Evolutionary conservation across 441 rosid genomes (phyloP), one percentile per base, ranked within the genome.

Genomic region (Pelargonium cotyledonis): DNA sequence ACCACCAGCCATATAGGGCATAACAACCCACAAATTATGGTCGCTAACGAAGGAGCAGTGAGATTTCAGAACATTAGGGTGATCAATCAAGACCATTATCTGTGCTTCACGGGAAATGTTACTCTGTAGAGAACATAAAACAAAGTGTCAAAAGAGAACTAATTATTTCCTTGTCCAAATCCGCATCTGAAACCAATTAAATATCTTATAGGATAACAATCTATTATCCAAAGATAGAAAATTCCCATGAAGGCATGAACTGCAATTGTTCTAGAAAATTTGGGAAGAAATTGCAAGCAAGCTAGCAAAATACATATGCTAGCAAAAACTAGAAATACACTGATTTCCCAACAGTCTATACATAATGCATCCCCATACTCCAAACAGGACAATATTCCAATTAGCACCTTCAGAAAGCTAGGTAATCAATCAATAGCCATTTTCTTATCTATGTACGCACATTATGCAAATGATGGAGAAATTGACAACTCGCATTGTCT

Each of bases 1-100:
- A 38, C 99, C 99, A 51, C 97, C 99, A 69, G 99, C 71, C 97
- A 94, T 94, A 81, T 78, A 94, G 23, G 99, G 97, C 99, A 94
- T 94, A 63, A 89, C 89, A 62, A 94, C 94, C 99, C 99, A 94
- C 72, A 94, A 67, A 77, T 82, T 94, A 66, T 94, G 99, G 65
- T 88, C 97, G 65, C 73, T 87, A 69, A 91, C 99, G 68, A 94
- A 94, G 10, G 99, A 94, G 73, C 99, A 94, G 71, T 88, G 90
- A 4, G 99, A 92, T 77, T 86, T 88, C 76, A 94, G 91, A 69
- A 94, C 89, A 81, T 91, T 94, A 35, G 92, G 91, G 81, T 94
- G 97, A 75, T 91, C 94, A 43, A 89, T 88, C 84, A 94, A 85
- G 79, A 89, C 80, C 99, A 94, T 94, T 57, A 91, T 91, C 71